A percentile compares a stretch with the other conserved stretches of the same genome.
Conservation (phyloP, 371 early-diverging fungal genomes). For the Nematocida ironsii region DNA sequence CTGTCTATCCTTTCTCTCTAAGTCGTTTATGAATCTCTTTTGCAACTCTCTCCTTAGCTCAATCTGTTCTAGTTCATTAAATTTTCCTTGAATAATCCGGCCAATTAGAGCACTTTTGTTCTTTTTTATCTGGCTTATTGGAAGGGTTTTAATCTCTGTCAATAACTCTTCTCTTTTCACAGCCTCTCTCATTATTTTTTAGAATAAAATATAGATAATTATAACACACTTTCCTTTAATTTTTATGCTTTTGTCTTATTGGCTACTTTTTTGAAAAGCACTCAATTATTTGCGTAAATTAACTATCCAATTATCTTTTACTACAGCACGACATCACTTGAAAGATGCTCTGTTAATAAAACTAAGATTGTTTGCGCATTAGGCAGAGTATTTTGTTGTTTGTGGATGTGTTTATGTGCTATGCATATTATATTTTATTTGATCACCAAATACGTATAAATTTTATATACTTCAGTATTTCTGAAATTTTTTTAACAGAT, state of each 20-base stretch:
- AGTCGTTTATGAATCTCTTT: constrained; percentile 24
- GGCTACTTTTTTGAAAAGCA: not conserved
- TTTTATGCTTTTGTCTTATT: not conserved
- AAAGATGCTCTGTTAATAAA: too few species aligned
- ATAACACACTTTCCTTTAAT: not conserved
- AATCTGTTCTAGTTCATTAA: constrained; percentile 17
- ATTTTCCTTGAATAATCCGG: constrained; percentile 19
- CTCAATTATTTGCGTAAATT: not conserved
- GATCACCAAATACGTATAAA: not conserved
- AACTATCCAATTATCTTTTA: too few species aligned
- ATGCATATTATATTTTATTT: too few species aligned
- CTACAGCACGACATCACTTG: too few species aligned
- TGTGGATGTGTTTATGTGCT: too few species aligned
- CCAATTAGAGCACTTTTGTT: constrained; percentile 17
- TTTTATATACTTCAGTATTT: not conserved
- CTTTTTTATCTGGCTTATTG: constrained; percentile 28
- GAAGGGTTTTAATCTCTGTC: constrained; percentile 9
- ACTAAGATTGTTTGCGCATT: too few species aligned
- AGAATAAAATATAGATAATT: constrained; percentile 21
- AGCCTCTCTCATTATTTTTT: constrained; percentile 19
- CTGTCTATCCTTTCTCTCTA: constrained; percentile 1
- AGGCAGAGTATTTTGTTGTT: too few species aligned
- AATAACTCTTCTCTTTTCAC: constrained; percentile 15
- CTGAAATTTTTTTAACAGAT: constrained; percentile 15
- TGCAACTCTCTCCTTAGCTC: constrained; percentile 39